These are phyloP conservation scores for Odontarrhena argentea DNA, from an alignment of 345 rosid genomes.

Conservation along the genomic window DNA sequence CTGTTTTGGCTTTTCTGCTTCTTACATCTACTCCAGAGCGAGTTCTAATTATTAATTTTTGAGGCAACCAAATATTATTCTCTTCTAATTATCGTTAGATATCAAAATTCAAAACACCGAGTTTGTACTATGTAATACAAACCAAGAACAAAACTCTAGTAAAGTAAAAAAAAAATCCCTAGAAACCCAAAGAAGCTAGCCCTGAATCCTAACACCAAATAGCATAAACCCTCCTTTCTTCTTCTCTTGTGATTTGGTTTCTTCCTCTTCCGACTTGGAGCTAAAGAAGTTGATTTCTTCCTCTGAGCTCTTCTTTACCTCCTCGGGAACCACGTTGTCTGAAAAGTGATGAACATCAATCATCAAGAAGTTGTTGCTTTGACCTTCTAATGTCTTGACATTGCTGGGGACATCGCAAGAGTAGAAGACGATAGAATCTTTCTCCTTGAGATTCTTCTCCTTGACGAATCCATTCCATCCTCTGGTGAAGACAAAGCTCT, in stretches of 20 bases:
- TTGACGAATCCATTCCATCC: conserved; percentile 83
- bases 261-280: conserved; percentile 38
- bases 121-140: conserved; percentile 17
- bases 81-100: conserved; percentile 13
- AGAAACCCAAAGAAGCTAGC: not conserved
- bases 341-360: conserved; percentile 45
- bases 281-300: conserved; percentile 17
- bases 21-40: conserved; percentile 1
- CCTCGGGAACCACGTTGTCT: conserved; percentile 16
- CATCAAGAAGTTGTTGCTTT: conserved; percentile 41
- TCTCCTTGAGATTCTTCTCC: conserved; percentile 62
- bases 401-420: conserved; percentile 39
- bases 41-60: not conserved
- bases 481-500: conserved; percentile 81
- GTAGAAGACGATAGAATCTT: conserved; percentile 55
- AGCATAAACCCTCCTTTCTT: conserved; percentile 45
- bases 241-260: conserved; percentile 31
- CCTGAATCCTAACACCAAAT: conserved; percentile 57
- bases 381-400: conserved; percentile 29
- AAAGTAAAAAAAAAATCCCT: not conserved
- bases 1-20: conserved; percentile 1
- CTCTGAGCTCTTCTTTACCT: conserved; percentile 17
- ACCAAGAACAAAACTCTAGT: conserved; percentile 26
- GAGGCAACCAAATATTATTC: not conserved
- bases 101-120: conserved; percentile 8